Base-by-base conservation (phyloP, 148 eudicot species). In the Persicaria tinctoria region DNA sequence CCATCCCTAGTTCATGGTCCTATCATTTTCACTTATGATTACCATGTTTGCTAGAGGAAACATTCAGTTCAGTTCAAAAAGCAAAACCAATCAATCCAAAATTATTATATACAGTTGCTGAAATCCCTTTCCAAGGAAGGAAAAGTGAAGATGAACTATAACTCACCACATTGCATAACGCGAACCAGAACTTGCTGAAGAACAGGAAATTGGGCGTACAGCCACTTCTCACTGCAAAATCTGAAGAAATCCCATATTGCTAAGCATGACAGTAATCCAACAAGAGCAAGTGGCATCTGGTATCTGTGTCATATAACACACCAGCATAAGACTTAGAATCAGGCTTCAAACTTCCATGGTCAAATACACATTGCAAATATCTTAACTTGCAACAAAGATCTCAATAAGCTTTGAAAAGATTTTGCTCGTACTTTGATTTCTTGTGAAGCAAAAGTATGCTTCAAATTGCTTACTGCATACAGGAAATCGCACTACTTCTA, bases 221-320 rank as follows among this genome's bases (percentile, higher is more conserved):
- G 78, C 98, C 91, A 93, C 48, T 79, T 92, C 46, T 85, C 83
- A 54, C 84, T 88, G 68, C 86, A 87, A 75, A 77, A 86, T 74
- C 77, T 85, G 70, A 89, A 88, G 10, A 78, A 74, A 78, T 93
- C 97, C 98, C 98, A 93, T 27, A 88, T 76, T 3, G 89, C 97
- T 76, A 93, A 80, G 81, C 97, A 82, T 48, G 84, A 88, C 51
- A 93, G 45, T 83, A 93, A 79, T 17, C 98, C 97, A 78, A 86
- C 80, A 82, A 93, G 91, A 69, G 97, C 93, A 76, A 89, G 72
- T 47, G 97, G 98, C 85, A 91, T 84, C 76, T 91, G 91, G 85
- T 93, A 91, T 86, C 98, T 93, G 62, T 62, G 49, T 70, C 72
- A 80, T 20, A 74, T 32, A 32, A 32, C 48, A 59, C 46, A 62